These are phyloP conservation scores for Begonia fuchsioides DNA, from an alignment of 306 rosid genomes.

Conservation along the genomic window DNA sequence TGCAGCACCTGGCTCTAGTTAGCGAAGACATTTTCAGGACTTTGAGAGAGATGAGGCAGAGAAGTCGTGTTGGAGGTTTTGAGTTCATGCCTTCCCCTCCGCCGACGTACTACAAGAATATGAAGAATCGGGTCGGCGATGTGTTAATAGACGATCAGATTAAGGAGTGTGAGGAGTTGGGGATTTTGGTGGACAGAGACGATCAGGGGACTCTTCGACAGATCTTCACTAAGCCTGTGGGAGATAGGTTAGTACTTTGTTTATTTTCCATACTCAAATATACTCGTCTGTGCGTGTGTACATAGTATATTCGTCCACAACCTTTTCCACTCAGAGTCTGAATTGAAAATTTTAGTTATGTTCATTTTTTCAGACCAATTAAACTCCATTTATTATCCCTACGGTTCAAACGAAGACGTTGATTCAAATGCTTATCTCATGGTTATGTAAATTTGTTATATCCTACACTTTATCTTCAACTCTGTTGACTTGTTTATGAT, in stretches of 20 bases:
- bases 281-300: no score
- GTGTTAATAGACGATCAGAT: constrained; percentile 64
- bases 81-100: constrained; percentile 96
- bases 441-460: no score
- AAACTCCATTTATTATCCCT: no score
- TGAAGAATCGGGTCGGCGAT: constrained; percentile 55
- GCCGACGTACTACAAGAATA: constrained; percentile 58
- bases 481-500: not conserved
- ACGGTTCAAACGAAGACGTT: no score
- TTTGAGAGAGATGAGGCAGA: constrained; percentile 62
- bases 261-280: no score
- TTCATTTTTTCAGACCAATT: no score
- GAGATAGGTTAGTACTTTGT: constrained; percentile 69
- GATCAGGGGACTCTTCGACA: constrained; percentile 92
- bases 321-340: no score
- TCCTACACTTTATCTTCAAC: no score
- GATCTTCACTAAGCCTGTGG: constrained; percentile 86
- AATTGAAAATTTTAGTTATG: no score
- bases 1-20: constrained; percentile 68
- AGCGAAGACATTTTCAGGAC: constrained; percentile 55
- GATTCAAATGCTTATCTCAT: no score
- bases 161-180: constrained; percentile 70
- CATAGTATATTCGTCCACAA: no score
- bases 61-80: constrained; percentile 60
- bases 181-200: constrained; percentile 80